These are phyloP conservation scores for Hortiboletus flavorubellus DNA, from an alignment of 768 basidiomycete species.

Conservation along the genomic window DNA sequence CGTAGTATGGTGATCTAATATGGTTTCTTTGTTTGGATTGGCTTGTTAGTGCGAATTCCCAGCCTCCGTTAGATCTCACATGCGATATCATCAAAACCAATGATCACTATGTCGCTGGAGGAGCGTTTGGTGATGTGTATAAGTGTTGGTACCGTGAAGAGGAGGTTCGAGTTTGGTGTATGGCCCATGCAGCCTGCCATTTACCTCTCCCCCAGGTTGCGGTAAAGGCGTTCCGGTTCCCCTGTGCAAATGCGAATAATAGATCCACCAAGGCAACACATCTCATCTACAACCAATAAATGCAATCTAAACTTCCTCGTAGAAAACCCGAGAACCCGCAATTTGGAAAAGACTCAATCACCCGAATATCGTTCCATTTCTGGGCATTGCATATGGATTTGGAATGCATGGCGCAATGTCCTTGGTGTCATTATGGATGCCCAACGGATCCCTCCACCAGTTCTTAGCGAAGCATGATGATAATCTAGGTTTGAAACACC, in stretches of 20 bases:
- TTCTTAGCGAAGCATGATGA: slow-evolving; percentile 11
- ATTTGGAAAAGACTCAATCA: slow-evolving; percentile 30
- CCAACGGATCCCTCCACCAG: slow-evolving; percentile 20
- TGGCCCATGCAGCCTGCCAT: not conserved
- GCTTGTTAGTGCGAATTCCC: not conserved
- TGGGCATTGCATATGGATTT: slow-evolving; percentile 16
- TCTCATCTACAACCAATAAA: no score
- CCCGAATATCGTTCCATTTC: slow-evolving; percentile 26
- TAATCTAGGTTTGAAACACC: not conserved
- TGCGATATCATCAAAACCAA: not conserved
- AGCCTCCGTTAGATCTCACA: slow-evolving; percentile 1
- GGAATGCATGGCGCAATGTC: slow-evolving; percentile 20
- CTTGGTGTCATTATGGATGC: slow-evolving; percentile 33
- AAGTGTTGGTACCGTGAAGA: not conserved
- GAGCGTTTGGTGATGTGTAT: slow-evolving; percentile 5
- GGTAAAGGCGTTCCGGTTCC: slow-evolving; percentile 22
- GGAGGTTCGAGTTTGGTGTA: not conserved
- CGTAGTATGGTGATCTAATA: no score
- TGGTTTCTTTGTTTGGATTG: no score
- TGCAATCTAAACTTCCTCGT: rapidly evolving
- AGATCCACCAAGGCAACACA: not conserved
- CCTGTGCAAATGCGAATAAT: no score
- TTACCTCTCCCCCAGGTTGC: slow-evolving; percentile 14
- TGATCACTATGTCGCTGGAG: not conserved
- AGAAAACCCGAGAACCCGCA: slow-evolving; percentile 30